phyloP scores from a whole-genome alignment of 2,329 filamentous ascomycete genomes.

The Ophiocordyceps sinensis region DNA sequence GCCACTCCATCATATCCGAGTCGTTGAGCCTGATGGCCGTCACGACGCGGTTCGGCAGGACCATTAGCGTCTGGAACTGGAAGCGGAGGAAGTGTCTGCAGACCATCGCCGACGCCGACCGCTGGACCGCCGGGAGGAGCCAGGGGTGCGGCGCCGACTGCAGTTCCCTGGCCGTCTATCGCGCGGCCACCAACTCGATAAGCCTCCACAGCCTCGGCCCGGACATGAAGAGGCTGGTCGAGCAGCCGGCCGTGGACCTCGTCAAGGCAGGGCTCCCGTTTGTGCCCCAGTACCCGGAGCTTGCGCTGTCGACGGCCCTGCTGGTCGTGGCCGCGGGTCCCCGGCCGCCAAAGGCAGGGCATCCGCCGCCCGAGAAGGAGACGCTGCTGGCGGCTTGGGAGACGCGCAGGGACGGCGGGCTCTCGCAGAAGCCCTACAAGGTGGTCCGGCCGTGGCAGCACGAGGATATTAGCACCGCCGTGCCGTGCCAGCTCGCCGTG shows the following conservation, averaged over 20 bases:
- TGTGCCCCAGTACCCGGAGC: constrained; percentile 22
- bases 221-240: constrained; percentile 22
- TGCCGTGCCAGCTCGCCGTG: constrained; percentile 20
- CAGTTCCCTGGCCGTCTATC: constrained; percentile 20
- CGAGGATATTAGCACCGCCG: constrained; percentile 22
- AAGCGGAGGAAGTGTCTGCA: constrained; percentile 23
- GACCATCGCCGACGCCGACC: constrained; percentile 20
- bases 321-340: constrained; percentile 23
- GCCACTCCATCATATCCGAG: constrained; percentile 26
- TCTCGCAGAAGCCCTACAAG: constrained; percentile 18
- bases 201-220: constrained; percentile 17
- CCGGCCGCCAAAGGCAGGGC: constrained; percentile 20
- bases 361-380: constrained; percentile 21
- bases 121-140: constrained; percentile 21
- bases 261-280: constrained; percentile 19
- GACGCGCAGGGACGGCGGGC: constrained; percentile 12
- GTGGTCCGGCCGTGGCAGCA: constrained; percentile 22
- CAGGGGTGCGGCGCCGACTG: constrained; percentile 19
- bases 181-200: constrained; percentile 15
- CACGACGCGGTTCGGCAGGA: constrained; percentile 22
- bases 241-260: constrained; percentile 20
- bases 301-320: constrained; percentile 23
- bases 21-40: constrained; percentile 21
- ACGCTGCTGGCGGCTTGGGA: constrained; percentile 25
- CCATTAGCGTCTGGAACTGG: constrained; percentile 26